A percentile compares a stretch with the other conserved stretches of the same genome.
These are phyloP conservation scores for Aspergillus oerlinghausenensis DNA, from an alignment of 2,329 filamentous ascomycete genomes.

Conservation along the genomic window DNA sequence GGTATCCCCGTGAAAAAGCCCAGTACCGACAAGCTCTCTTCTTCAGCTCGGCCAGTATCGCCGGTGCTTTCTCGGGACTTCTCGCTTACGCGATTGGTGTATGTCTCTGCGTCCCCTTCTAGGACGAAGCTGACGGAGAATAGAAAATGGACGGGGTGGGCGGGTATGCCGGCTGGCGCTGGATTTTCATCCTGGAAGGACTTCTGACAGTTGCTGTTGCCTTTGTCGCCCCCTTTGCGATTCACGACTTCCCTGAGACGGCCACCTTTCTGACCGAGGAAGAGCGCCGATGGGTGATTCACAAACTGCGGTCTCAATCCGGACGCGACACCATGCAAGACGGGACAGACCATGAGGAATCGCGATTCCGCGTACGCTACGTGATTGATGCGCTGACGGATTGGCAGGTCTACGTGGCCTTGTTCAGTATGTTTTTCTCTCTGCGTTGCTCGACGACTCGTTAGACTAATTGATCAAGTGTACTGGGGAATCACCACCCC, in stretches of 20 bases:
- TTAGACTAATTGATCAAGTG: constrained; percentile 22
- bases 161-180: constrained; percentile 45
- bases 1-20: constrained; percentile 42
- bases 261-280: constrained; percentile 40
- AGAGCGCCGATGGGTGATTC: constrained; percentile 37
- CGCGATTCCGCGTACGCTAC: constrained; percentile 36
- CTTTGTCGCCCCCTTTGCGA: constrained; percentile 40
- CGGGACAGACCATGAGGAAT: constrained; percentile 24
- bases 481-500: constrained; percentile 42
- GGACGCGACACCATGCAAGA: constrained; percentile 15
- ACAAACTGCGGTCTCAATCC: constrained; percentile 35
- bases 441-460: not conserved
- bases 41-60: constrained; percentile 46
- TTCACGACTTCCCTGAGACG: constrained; percentile 44
- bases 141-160: constrained; percentile 48
- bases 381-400: constrained; percentile 38
- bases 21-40: constrained; percentile 44
- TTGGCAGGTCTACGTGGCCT: constrained; percentile 39
- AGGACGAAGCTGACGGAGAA: constrained; percentile 10
- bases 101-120: constrained; percentile 19
- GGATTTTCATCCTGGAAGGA: constrained; percentile 50
- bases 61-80: constrained; percentile 51
- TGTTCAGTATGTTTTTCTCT: constrained; percentile 30
- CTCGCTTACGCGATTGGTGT: constrained; percentile 48
- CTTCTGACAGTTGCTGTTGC: constrained; percentile 43